Conservation (phyloP, 345 rosid genomes). For the Chamaenerion angustifolium region DNA sequence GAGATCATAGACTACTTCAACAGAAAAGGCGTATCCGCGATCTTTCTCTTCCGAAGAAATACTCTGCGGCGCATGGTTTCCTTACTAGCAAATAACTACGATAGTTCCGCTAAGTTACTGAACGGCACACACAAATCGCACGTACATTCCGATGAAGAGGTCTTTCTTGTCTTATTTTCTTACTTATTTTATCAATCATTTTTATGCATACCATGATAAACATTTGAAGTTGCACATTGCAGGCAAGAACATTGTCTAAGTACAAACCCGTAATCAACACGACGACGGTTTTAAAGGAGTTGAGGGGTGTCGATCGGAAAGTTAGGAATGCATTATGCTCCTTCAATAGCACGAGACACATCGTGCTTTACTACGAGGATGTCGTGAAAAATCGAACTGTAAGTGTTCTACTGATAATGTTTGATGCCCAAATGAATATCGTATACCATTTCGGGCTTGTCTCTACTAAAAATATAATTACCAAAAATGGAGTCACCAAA, state of each 20-base stretch:
- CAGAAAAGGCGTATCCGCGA: slow-evolving; percentile 56
- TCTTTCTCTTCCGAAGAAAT: slow-evolving; percentile 76
- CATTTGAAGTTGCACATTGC: slow-evolving; percentile 8
- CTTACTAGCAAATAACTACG: slow-evolving; percentile 73
- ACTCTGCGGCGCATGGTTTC: slow-evolving; percentile 81
- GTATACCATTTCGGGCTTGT: no score
- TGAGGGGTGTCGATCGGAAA: slow-evolving; percentile 40
- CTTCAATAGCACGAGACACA: slow-evolving; percentile 67
- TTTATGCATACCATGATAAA: no score
- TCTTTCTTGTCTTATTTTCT: slow-evolving; percentile 8
- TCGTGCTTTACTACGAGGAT: slow-evolving; percentile 12
- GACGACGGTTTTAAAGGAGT: slow-evolving; percentile 47
- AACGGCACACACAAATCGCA: slow-evolving; percentile 97
- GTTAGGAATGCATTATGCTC: slow-evolving; percentile 44
- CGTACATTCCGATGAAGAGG: slow-evolving; percentile 87
- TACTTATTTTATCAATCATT: no score
- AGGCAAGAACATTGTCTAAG: slow-evolving; percentile 70
- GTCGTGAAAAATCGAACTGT: background rate
- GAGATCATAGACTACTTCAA: slow-evolving; percentile 70
- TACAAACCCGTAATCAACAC: slow-evolving; percentile 73
- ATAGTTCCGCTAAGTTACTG: slow-evolving; percentile 68
- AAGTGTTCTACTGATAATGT: slow-evolving; percentile 1
- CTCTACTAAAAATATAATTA: no score
- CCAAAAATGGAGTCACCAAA: no score
- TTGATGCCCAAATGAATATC: no score